Percentiles rank a stretch among this genome's conserved stretches.
Conservation (phyloP, 441 rosid genomes). For the Dalechampia spathulata region DNA sequence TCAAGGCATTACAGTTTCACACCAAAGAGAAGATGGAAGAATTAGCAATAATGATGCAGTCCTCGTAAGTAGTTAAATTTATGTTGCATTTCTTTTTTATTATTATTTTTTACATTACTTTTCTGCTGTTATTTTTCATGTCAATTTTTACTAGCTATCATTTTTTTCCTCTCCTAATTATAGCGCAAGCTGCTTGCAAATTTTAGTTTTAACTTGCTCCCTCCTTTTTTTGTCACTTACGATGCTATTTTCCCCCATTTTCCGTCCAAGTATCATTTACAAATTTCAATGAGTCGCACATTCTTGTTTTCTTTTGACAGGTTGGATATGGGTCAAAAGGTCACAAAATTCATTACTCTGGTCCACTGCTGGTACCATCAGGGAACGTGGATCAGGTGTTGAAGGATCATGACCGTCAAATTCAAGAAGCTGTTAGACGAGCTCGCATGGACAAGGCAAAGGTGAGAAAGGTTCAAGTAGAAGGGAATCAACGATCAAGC, state of each 20-base stretch:
- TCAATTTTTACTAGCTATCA: too few species aligned
- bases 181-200: neutral
- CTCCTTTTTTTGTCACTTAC: too few species aligned
- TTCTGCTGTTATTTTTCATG: too few species aligned
- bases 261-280: too few species aligned
- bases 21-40: conserved; percentile 52
- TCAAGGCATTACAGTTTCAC: conserved; percentile 33
- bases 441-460: conserved; percentile 82
- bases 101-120: neutral
- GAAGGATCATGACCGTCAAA: conserved; percentile 90
- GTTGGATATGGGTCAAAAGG: conserved; percentile 89
- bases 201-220: too few species aligned
- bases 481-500: conserved; percentile 49
- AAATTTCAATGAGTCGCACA: too few species aligned
- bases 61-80: conserved; percentile 48
- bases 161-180: too few species aligned
- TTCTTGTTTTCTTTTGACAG: conserved; percentile 23
- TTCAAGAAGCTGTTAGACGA: conserved; percentile 89
- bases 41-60: conserved; percentile 56
- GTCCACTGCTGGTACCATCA: conserved; percentile 73
- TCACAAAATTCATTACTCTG: conserved; percentile 80
- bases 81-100: neutral
- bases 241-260: too few species aligned
- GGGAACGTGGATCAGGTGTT: conserved; percentile 86
- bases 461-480: conserved; percentile 54